Evolutionary conservation across 2,329 filamentous ascomycete genomes (phyloP).

Genomic region (Colletotrichum noveboracense): DNA sequence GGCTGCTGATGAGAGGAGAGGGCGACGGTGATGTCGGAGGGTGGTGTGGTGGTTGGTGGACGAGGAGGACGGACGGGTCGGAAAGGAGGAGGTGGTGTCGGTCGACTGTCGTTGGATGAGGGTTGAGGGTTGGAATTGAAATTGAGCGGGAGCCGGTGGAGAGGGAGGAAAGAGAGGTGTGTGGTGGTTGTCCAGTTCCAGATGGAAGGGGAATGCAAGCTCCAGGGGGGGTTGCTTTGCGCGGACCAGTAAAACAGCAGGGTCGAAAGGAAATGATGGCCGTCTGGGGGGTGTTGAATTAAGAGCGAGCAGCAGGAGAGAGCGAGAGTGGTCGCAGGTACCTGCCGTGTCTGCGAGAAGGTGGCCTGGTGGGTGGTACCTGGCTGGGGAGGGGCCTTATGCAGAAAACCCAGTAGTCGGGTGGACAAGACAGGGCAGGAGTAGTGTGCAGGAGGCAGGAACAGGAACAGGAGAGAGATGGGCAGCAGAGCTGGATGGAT

Average conservation of each 20-base stretch:
- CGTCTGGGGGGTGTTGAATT: conserved; percentile 17
- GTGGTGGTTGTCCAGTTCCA: conserved; percentile 21
- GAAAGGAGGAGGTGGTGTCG: conserved; percentile 13
- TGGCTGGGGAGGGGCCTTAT: background rate
- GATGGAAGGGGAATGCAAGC: conserved; percentile 26
- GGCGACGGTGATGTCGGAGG: background rate
- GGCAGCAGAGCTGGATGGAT: background rate
- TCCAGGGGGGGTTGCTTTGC: conserved; percentile 23
- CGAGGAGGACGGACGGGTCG: conserved; percentile 16
- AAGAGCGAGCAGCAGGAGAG: background rate
- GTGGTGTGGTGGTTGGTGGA: conserved; percentile 7
- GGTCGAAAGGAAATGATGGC: conserved; percentile 24
- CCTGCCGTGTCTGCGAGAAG: background rate
- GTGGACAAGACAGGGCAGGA: conserved; percentile 7
- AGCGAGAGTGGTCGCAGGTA: background rate
- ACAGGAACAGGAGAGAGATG: background rate
- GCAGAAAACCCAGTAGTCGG: conserved; percentile 17
- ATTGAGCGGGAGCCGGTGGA: conserved; percentile 20
- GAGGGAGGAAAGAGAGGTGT: conserved; percentile 23
- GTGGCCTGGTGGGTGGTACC: background rate
- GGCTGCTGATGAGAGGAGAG: background rate
- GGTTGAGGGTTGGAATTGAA: conserved; percentile 20
- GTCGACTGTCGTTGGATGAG: conserved; percentile 22
- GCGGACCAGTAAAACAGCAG: conserved; percentile 24
- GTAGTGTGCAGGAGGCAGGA: conserved; percentile 1